These are phyloP conservation scores for Nitzschia sp. DNA, from an alignment of 108 stramenopile genomes.

Conservation along the genomic window DNA sequence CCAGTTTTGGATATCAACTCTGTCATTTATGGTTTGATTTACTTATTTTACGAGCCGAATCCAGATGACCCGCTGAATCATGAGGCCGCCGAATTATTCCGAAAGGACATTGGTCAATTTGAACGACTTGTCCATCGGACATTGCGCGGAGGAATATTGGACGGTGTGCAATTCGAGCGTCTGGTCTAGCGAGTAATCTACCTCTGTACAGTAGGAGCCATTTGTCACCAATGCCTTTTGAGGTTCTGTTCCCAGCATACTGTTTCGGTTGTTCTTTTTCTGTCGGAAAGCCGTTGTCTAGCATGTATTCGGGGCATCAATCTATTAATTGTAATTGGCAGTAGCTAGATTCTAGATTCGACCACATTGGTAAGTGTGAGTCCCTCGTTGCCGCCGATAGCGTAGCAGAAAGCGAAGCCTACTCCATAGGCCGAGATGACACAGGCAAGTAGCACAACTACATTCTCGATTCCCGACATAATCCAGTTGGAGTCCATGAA, in stretches of 20 bases:
- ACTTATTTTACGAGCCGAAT: constrained; percentile 99
- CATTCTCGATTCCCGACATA: constrained; percentile 60
- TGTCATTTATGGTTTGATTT: constrained; percentile 98
- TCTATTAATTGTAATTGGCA: no score
- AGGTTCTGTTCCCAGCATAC: no score
- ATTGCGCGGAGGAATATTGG: constrained; percentile 80
- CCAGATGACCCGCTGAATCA: constrained; percentile 99
- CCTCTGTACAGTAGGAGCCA: background rate
- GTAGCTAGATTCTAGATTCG: background rate
- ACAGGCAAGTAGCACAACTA: constrained; percentile 54
- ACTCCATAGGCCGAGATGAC: constrained; percentile 47
- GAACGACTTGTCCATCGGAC: constrained; percentile 85
- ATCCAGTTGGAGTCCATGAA: constrained; percentile 61
- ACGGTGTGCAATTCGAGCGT: constrained; percentile 85
- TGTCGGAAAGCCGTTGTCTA: no score
- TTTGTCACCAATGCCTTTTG: no score
- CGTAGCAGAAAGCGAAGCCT: constrained; percentile 19
- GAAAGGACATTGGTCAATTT: constrained; percentile 89
- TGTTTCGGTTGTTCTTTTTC: no score
- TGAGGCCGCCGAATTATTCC: constrained; percentile 95
- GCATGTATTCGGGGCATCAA: no score
- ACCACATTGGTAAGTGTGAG: constrained; percentile 1
- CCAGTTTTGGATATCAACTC: constrained; percentile 99
- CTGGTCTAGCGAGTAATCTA: constrained; percentile 46
- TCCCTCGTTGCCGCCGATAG: constrained; percentile 6